Evolutionary conservation across 1,284 basidiomycete species (phyloP).

Genomic region (Coniferiporia weirii): DNA sequence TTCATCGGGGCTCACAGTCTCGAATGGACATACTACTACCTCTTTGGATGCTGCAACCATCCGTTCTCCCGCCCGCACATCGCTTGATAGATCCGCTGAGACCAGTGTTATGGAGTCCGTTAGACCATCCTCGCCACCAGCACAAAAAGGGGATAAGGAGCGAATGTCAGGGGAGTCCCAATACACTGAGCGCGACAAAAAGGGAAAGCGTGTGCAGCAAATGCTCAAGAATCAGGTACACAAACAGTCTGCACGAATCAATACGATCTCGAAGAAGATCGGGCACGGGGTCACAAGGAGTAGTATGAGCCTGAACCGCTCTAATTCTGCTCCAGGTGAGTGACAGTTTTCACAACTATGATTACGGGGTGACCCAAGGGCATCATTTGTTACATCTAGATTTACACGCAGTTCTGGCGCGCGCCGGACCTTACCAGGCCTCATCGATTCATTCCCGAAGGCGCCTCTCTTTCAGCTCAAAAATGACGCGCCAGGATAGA

Average conservation of each 20-base stretch:
- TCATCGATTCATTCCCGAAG: conserved; percentile 83
- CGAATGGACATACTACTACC: conserved; percentile 5
- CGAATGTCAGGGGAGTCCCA: conserved; percentile 17
- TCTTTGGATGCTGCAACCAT: conserved; percentile 12
- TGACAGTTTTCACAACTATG: not conserved
- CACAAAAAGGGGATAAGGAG: not conserved
- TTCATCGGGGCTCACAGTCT: not conserved
- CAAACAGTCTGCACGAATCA: conserved; percentile 65
- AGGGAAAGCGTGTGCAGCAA: conserved; percentile 65
- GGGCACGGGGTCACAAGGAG: conserved; percentile 60
- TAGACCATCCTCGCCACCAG: not conserved
- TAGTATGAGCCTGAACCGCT: conserved; percentile 43
- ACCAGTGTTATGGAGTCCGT: not conserved
- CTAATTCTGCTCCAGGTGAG: conserved; percentile 63
- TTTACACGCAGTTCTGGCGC: conserved; percentile 56
- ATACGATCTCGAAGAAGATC: conserved; percentile 71
- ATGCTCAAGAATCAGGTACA: conserved; percentile 69
- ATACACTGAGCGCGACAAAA: conserved; percentile 24
- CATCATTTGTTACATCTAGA: conserved; percentile 35
- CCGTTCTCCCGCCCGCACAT: conserved; percentile 6
- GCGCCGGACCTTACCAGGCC: conserved; percentile 63
- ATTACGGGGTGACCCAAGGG: not conserved
- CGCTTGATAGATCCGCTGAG: conserved; percentile 4
- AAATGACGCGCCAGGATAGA: conserved; percentile 3
- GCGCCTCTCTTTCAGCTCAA: conserved; percentile 35